These are phyloP conservation scores for Antitrichia curtipendula DNA, from an alignment of 225 moss, liverwort and hornwort species.

Conservation along the genomic window DNA sequence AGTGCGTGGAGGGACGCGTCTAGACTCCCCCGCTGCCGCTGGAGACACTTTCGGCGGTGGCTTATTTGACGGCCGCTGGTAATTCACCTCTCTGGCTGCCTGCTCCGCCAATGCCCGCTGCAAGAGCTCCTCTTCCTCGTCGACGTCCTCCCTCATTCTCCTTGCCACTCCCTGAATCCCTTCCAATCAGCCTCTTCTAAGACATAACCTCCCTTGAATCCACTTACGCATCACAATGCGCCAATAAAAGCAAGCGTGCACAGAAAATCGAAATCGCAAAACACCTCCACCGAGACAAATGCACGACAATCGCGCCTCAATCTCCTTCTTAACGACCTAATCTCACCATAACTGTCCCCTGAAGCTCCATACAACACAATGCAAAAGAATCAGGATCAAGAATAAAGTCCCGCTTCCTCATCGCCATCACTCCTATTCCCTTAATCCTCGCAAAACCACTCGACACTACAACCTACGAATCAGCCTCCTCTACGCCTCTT, in stretches of 20 bases:
- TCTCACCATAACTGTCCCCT: neutral
- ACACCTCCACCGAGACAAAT: neutral
- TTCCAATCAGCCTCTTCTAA: neutral
- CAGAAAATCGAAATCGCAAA: neutral
- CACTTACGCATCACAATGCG: neutral
- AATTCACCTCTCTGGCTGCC: conserved; percentile 69
- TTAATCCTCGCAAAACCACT: neutral
- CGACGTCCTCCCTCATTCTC: conserved; percentile 64
- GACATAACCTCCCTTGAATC: neutral
- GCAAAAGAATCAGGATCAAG: neutral
- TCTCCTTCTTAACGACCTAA: neutral
- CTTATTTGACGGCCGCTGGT: conserved; percentile 40
- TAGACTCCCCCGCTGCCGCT: conserved; percentile 24
- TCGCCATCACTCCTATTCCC: conserved; percentile 32
- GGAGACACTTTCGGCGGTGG: conserved; percentile 24
- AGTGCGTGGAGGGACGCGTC: conserved; percentile 38
- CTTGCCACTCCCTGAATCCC: neutral
- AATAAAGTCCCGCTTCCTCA: conserved; percentile 21
- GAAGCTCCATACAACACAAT: neutral
- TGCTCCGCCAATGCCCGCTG: conserved; percentile 91
- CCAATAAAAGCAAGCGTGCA: neutral
- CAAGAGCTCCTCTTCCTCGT: conserved; percentile 97
- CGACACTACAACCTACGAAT: neutral
- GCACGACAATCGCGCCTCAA: neutral
- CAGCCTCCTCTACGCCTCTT: neutral